These are phyloP conservation scores for Skeletonema potamos DNA, from an alignment of 108 stramenopile genomes.

Conservation along the genomic window DNA sequence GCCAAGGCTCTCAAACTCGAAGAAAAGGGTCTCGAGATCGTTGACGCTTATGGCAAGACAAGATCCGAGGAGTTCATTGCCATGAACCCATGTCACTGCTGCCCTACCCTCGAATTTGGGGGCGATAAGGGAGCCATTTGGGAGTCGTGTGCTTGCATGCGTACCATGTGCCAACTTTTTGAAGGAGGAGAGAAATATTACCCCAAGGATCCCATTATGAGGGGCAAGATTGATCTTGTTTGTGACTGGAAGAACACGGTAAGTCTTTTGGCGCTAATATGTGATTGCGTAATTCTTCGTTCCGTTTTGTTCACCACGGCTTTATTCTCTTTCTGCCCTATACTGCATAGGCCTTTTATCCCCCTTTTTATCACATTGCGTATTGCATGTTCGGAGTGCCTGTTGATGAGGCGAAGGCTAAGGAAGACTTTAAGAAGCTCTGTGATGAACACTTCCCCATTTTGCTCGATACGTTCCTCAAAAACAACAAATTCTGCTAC, in stretches of 20 bases:
- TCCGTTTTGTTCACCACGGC: not conserved
- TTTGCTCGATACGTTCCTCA: conserved; percentile 35
- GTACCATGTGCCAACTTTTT: conserved; percentile 29
- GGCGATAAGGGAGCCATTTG: conserved; percentile 34
- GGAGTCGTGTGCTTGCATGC: conserved; percentile 47
- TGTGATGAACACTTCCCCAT: conserved; percentile 26
- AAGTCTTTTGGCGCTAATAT: not conserved
- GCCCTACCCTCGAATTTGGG: conserved; percentile 39
- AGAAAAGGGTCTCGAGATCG: conserved; percentile 23
- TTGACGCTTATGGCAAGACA: conserved; percentile 47
- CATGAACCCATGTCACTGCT: conserved; percentile 42
- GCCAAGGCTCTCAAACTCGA: conserved; percentile 27
- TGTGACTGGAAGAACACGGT: conserved; percentile 37
- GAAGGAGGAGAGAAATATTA: conserved; percentile 35
- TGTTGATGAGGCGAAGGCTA: conserved; percentile 28
- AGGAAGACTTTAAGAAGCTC: conserved; percentile 32
- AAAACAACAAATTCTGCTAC: conserved; percentile 40
- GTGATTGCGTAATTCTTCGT: not conserved
- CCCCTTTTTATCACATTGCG: conserved; percentile 28
- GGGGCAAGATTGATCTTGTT: conserved; percentile 46
- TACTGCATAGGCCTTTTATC: conserved; percentile 9
- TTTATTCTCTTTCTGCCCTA: not conserved
- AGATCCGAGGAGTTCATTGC: conserved; percentile 47
- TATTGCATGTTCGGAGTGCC: conserved; percentile 38
- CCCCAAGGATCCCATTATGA: conserved; percentile 27